phyloP scores from a whole-genome alignment of 1,284 basidiomycete genomes.

The Austroboletus niveus region DNA sequence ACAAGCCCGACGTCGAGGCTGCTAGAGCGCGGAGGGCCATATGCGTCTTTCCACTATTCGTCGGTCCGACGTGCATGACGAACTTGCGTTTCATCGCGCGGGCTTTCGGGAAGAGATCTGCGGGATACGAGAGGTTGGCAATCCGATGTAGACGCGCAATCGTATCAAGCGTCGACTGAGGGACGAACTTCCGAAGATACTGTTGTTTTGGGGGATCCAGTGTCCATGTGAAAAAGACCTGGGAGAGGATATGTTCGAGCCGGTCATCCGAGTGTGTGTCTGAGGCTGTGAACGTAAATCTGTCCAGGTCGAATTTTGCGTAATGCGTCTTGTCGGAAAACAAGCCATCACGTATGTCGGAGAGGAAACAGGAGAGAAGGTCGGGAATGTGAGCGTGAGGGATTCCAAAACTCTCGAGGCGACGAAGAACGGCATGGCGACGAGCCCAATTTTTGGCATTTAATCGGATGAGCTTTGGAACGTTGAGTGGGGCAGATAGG shows the following conservation, averaged over 20 bases:
- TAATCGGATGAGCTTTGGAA: constrained; percentile 17
- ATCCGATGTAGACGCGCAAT: constrained; percentile 34
- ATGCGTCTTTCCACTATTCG: constrained; percentile 97
- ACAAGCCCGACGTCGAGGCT: constrained; percentile 71
- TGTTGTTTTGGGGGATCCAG: constrained; percentile 27
- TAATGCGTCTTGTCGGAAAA: constrained; percentile 18
- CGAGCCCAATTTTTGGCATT: constrained; percentile 31
- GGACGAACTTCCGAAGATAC: constrained; percentile 19
- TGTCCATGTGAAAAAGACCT: constrained; percentile 44
- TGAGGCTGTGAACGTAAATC: constrained; percentile 22
- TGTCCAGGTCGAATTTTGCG: constrained; percentile 27
- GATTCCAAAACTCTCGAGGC: constrained; percentile 40
- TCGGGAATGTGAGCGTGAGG: constrained; percentile 25
- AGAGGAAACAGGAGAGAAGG: constrained; percentile 33
- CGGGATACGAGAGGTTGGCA: constrained; percentile 39
- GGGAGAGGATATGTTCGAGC: constrained; percentile 35
- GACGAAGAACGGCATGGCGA: constrained; percentile 24
- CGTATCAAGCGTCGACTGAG: constrained; percentile 27
- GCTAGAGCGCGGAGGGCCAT: constrained; percentile 88
- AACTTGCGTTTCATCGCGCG: constrained; percentile 65
- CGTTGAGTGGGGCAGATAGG: constrained; percentile 6
- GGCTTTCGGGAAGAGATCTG: constrained; percentile 34
- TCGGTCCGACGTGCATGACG: constrained; percentile 96
- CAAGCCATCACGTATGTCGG: constrained; percentile 26
- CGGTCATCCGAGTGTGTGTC: constrained; percentile 14